Conservation (phyloP, 208 protist genomes). For the Entamoeba dispar region DNA sequence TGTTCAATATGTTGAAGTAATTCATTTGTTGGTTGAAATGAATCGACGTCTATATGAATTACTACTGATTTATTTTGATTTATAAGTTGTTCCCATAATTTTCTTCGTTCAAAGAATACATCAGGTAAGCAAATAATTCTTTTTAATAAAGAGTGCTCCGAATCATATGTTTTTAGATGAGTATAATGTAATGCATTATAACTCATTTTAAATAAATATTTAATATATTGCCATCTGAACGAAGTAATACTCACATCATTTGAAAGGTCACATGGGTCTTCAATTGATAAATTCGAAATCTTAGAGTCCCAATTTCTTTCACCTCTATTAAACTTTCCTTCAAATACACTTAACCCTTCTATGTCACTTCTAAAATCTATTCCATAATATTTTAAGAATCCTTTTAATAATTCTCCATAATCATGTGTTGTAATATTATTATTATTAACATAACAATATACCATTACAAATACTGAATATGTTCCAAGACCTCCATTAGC, state of each 20-base stretch:
- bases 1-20: too few relatives aligned
- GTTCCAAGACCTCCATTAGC: background rate
- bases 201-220: background rate
- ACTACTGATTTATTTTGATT: too few relatives aligned
- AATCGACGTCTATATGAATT: too few relatives aligned
- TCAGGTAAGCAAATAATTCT: background rate
- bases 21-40: too few relatives aligned
- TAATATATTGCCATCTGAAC: background rate
- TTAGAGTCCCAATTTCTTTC: background rate
- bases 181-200: background rate
- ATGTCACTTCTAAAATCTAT: background rate
- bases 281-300: background rate
- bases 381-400: background rate
- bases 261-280: background rate
- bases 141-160: background rate
- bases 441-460: background rate
- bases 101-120: background rate
- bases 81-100: background rate
- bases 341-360: background rate
- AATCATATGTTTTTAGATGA: background rate
- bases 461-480: background rate
- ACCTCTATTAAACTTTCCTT: background rate
- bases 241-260: background rate
- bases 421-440: background rate
- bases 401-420: background rate